Conservation (phyloP, 495 filamentous ascomycete genomes). For the Friedmanniomyces simplex region DNA sequence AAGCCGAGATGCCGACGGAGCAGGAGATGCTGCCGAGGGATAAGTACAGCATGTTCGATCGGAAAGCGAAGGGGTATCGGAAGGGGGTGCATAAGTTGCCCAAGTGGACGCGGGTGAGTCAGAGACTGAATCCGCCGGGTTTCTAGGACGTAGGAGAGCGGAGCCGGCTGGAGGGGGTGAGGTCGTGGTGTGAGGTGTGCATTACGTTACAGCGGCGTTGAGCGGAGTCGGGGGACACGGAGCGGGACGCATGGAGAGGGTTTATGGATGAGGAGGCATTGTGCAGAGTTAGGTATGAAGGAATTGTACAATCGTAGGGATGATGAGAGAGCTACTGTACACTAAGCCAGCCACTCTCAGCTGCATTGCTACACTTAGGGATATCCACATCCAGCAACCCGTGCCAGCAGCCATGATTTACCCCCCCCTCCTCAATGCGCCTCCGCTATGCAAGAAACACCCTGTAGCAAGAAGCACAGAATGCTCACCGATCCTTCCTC, state of each 20-base stretch:
- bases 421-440: not conserved
- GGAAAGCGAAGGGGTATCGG: conserved; percentile 88
- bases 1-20: conserved; percentile 89
- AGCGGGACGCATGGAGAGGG: no score
- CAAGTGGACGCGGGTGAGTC: conserved; percentile 92
- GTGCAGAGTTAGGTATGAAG: not conserved
- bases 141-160: conserved; percentile 41
- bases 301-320: not conserved
- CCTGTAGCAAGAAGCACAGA: no score
- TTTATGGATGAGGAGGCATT: no score
- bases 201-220: no score
- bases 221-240: no score
- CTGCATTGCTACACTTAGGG: not conserved
- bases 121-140: conserved; percentile 85
- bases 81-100: conserved; percentile 89
- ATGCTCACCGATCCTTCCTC: conserved; percentile 11
- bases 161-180: not conserved
- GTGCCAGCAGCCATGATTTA: not conserved
- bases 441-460: conserved; percentile 1
- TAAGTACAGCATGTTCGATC: conserved; percentile 96
- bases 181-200: not conserved
- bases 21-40: conserved; percentile 91
- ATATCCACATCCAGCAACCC: not conserved
- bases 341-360: not conserved
- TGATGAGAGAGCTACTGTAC: not conserved